Percentiles rank a stretch among this genome's conserved stretches.
phyloP scores from a whole-genome alignment of 2,329 filamentous ascomycete genomes.

The Cladosporium halotolerans region DNA sequence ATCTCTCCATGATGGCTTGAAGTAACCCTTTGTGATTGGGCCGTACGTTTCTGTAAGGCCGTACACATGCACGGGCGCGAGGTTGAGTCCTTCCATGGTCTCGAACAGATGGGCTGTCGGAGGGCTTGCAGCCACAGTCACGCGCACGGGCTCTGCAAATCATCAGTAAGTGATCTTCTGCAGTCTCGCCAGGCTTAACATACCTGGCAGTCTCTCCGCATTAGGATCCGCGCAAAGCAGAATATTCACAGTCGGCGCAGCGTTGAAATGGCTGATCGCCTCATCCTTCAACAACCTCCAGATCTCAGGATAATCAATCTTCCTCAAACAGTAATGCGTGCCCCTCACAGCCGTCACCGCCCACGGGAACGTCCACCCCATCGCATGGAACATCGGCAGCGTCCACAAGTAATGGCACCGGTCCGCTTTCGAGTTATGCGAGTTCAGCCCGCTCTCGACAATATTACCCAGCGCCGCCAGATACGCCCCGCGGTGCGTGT shows the following conservation, averaged over 20 bases:
- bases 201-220: constrained; percentile 57
- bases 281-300: constrained; percentile 85
- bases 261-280: constrained; percentile 88
- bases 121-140: constrained; percentile 88
- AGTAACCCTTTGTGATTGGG: constrained; percentile 89
- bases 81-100: constrained; percentile 81
- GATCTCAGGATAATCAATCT: constrained; percentile 90
- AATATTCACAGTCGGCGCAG: constrained; percentile 93
- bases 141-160: constrained; percentile 62
- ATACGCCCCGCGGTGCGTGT: constrained; percentile 82
- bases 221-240: constrained; percentile 75
- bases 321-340: constrained; percentile 90
- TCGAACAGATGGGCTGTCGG: constrained; percentile 87
- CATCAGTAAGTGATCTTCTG: constrained; percentile 78
- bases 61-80: constrained; percentile 89
- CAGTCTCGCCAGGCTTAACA: constrained; percentile 72
- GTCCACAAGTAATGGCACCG: constrained; percentile 52
- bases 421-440: constrained; percentile 19
- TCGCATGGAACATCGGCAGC: constrained; percentile 50
- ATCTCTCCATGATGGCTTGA: constrained; percentile 75
- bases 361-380: constrained; percentile 47
- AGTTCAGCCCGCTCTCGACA: constrained; percentile 78
- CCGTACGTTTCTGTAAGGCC: constrained; percentile 86
- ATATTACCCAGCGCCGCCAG: constrained; percentile 79
- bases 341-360: constrained; percentile 85